phyloP scores from a whole-genome alignment of 805 yeast genomes.

The Kazachstania psychrophila region DNA sequence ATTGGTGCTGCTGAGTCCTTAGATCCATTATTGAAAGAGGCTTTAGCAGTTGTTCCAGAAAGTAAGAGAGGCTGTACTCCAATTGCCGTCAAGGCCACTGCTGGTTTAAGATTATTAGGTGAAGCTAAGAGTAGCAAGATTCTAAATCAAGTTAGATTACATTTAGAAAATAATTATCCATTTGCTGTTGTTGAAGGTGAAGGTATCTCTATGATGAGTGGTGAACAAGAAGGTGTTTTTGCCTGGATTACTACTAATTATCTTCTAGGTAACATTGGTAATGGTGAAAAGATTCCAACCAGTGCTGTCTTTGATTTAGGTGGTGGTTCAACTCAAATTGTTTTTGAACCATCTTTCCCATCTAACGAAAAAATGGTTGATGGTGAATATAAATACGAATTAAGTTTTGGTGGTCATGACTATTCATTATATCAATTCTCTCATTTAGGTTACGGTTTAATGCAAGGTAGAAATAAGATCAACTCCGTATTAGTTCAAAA shows the following conservation, averaged over 20 bases:
- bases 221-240: constrained; percentile 93
- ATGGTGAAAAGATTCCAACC: constrained; percentile 61
- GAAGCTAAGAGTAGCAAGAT: constrained; percentile 62
- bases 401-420: constrained; percentile 71
- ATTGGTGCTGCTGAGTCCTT: constrained; percentile 82
- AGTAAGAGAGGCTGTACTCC: constrained; percentile 75
- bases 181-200: constrained; percentile 83
- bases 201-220: constrained; percentile 90
- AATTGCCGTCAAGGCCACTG: constrained; percentile 94
- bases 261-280: constrained; percentile 86
- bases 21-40: constrained; percentile 70
- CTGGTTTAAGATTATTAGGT: constrained; percentile 86
- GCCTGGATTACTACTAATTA: constrained; percentile 98
- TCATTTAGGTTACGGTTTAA: constrained; percentile 91
- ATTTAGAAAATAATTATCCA: constrained; percentile 74
- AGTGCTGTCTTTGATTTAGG: constrained; percentile 97
- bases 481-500: constrained; percentile 54
- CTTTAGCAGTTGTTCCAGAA: constrained; percentile 69
- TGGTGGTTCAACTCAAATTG: constrained; percentile 98
- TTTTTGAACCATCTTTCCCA: constrained; percentile 81
- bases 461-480: constrained; percentile 83
- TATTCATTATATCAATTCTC: constrained; percentile 86
- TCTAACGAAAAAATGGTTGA: constrained; percentile 57
- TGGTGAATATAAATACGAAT: constrained; percentile 80
- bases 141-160: constrained; percentile 63